A percentile compares a stretch with the other conserved stretches of the same genome.
These are phyloP conservation scores for Exobasidium cylindrosporum DNA, from an alignment of 1,284 basidiomycete genomes.

Conservation along the genomic window DNA sequence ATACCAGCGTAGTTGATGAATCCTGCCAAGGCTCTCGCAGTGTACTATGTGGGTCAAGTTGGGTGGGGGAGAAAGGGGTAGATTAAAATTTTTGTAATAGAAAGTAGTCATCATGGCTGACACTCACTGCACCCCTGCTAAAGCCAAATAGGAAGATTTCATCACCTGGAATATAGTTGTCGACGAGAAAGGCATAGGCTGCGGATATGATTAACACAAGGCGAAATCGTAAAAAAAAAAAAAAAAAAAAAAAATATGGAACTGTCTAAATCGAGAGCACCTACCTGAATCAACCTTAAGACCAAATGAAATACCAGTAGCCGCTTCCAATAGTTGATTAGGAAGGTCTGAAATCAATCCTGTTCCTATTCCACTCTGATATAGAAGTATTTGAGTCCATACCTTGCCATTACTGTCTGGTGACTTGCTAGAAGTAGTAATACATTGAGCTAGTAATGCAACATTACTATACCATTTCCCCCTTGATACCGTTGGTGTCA, in stretches of 20 bases:
- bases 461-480: constrained; percentile 40
- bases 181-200: constrained; percentile 68
- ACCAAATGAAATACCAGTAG: constrained; percentile 25
- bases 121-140: constrained; percentile 67
- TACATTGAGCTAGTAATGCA: constrained; percentile 32
- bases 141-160: constrained; percentile 60
- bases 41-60: no score
- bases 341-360: constrained; percentile 12
- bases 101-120: no score
- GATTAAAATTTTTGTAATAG: no score
- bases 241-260: neutral
- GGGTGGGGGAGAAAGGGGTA: no score
- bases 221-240: no score
- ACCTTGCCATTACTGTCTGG: neutral
- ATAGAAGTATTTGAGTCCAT: constrained; percentile 28
- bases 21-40: constrained; percentile 64
- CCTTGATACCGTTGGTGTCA: neutral
- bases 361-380: constrained; percentile 37
- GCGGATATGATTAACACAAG: no score
- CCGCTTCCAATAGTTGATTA: constrained; percentile 26
- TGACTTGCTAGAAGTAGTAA: constrained; percentile 17
- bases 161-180: constrained; percentile 57
- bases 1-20: constrained; percentile 65
- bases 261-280: constrained; percentile 37
- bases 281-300: no score